phyloP scores from a whole-genome alignment of 441 rosid species.

The Francoa sonchifolia region DNA sequence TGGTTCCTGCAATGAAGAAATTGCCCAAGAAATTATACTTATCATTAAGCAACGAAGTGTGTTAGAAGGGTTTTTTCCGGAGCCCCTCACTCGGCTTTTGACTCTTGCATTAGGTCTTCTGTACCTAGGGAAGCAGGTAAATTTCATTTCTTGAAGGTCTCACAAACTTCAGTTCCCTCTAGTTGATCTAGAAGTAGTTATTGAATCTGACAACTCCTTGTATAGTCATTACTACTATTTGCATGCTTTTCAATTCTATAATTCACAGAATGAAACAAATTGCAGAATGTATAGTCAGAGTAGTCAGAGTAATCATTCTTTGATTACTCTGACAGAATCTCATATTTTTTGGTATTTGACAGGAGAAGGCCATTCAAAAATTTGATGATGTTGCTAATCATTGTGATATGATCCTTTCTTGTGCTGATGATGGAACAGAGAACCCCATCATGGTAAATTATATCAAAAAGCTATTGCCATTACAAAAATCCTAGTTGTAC shows the following conservation, averaged over 20 bases:
- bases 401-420: constrained; percentile 81
- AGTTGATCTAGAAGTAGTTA: too few species aligned
- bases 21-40: constrained; percentile 77
- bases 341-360: constrained; percentile 13
- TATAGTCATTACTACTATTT: too few species aligned
- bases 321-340: background rate
- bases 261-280: too few species aligned
- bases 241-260: too few species aligned
- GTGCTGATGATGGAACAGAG: constrained; percentile 97
- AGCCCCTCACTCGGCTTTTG: constrained; percentile 69
- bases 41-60: constrained; percentile 71
- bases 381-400: constrained; percentile 80
- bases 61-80: constrained; percentile 66
- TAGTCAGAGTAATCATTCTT: too few species aligned
- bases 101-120: constrained; percentile 90
- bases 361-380: constrained; percentile 89
- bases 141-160: background rate
- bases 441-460: constrained; percentile 73
- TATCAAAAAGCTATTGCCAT: constrained; percentile 6
- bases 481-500: background rate
- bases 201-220: background rate
- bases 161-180: background rate
- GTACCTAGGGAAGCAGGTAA: constrained; percentile 94
- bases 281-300: too few species aligned
- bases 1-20: constrained; percentile 91